These are phyloP conservation scores for Eutrema salsugineum DNA, from an alignment of 441 rosid genomes.

Conservation along the genomic window DNA sequence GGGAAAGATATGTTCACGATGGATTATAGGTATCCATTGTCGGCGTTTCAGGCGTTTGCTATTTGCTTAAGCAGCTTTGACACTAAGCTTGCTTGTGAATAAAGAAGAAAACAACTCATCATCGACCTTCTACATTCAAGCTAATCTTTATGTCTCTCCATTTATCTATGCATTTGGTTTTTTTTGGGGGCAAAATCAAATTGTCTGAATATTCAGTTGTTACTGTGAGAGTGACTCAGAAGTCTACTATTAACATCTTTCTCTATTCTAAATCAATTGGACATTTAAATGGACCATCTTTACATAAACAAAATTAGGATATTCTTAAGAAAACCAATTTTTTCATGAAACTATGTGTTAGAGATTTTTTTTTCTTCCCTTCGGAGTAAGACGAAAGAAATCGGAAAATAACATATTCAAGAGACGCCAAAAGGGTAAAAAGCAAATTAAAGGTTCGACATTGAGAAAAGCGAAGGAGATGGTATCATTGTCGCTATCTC, in stretches of 20 bases:
- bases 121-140: background rate
- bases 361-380: too few species aligned
- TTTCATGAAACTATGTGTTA: too few species aligned
- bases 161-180: background rate
- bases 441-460: background rate
- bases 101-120: conserved; percentile 12
- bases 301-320: background rate
- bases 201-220: conserved; percentile 22
- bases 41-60: conserved; percentile 62
- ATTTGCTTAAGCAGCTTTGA: conserved; percentile 63
- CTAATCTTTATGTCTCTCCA: conserved; percentile 9
- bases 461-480: background rate
- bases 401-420: background rate
- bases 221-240: conserved; percentile 21
- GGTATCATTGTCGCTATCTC: conserved; percentile 11
- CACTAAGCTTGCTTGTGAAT: conserved; percentile 61
- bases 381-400: background rate
- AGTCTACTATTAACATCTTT: conserved; percentile 27
- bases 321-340: too few species aligned
- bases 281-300: background rate
- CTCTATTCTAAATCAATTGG: conserved; percentile 8
- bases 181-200: conserved; percentile 5
- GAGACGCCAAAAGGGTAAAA: background rate
- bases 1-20: conserved; percentile 57
- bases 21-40: conserved; percentile 54